Percentiles rank a stretch among this genome's conserved stretches.
These are phyloP conservation scores for Phytophthora tubulina DNA, from an alignment of 352 stramenopile genomes.

Conservation along the genomic window DNA sequence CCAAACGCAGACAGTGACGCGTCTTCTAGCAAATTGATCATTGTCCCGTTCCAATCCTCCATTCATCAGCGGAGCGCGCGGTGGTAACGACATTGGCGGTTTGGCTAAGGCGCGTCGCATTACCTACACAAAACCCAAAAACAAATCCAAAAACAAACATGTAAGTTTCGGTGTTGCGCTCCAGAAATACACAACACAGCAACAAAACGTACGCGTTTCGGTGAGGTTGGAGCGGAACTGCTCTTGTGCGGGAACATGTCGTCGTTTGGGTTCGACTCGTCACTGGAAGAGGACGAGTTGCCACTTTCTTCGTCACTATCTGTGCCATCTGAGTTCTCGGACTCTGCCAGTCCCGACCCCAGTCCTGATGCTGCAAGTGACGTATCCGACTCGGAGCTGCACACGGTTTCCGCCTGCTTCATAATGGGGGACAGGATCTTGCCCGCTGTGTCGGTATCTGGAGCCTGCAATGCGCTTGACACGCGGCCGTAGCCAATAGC, in stretches of 20 bases:
- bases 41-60: conserved; percentile 45
- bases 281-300: conserved; percentile 79
- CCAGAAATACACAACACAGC: background rate
- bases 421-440: conserved; percentile 73
- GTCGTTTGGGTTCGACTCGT: conserved; percentile 57
- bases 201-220: conserved; percentile 37
- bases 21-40: conserved; percentile 67
- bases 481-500: conserved; percentile 84
- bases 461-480: conserved; percentile 70
- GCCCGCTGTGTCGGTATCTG: conserved; percentile 58
- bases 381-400: conserved; percentile 31
- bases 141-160: background rate
- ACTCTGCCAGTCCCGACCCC: conserved; percentile 70
- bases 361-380: conserved; percentile 54
- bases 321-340: conserved; percentile 79
- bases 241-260: conserved; percentile 51
- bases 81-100: conserved; percentile 43
- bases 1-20: conserved; percentile 84
- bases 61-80: conserved; percentile 35
- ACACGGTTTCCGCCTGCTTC: conserved; percentile 34
- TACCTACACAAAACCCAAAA: conserved; percentile 19
- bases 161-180: conserved; percentile 20
- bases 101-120: conserved; percentile 23
- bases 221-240: conserved; percentile 35
- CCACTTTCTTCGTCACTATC: conserved; percentile 83